These are phyloP conservation scores for Trapa incisa DNA, from an alignment of 345 rosid species.

Conservation along the genomic window DNA sequence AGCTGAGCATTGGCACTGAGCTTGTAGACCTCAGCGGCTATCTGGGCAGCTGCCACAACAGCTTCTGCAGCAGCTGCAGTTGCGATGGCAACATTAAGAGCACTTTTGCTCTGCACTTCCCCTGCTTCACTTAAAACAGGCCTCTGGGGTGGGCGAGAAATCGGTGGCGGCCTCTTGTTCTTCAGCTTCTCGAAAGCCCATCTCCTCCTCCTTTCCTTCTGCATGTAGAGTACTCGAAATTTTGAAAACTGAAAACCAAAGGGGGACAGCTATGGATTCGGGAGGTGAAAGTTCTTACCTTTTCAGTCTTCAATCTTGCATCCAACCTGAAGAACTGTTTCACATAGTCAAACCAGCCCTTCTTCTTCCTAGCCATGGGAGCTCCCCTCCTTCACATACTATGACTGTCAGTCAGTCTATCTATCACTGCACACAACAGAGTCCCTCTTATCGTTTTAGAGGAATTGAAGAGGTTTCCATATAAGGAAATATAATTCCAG, in stretches of 20 bases:
- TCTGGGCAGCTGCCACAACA: conserved; percentile 38
- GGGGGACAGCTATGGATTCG: background rate
- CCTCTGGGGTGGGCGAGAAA: conserved; percentile 31
- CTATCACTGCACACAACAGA: no score
- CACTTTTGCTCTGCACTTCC: conserved; percentile 33
- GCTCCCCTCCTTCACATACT: conserved; percentile 11
- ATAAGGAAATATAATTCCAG: background rate
- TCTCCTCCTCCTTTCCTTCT: conserved; percentile 58
- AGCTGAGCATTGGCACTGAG: conserved; percentile 21
- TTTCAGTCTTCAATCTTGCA: conserved; percentile 31
- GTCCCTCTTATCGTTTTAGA: background rate
- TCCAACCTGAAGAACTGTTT: conserved; percentile 62
- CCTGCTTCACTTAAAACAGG: conserved; percentile 12
- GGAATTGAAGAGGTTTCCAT: background rate
- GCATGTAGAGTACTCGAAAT: background rate
- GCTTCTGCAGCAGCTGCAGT: conserved; percentile 51
- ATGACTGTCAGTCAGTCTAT: no score
- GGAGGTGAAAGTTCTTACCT: conserved; percentile 27
- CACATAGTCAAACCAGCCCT: conserved; percentile 51
- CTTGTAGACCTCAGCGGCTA: conserved; percentile 37
- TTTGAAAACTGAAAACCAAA: background rate
- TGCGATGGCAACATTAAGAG: conserved; percentile 33
- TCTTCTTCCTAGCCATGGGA: conserved; percentile 51
- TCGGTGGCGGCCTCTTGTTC: conserved; percentile 37
- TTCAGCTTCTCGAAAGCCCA: conserved; percentile 58